These are phyloP conservation scores for Penicillium sp. DNA, from an alignment of 2,329 filamentous ascomycete genomes.

Conservation along the genomic window DNA sequence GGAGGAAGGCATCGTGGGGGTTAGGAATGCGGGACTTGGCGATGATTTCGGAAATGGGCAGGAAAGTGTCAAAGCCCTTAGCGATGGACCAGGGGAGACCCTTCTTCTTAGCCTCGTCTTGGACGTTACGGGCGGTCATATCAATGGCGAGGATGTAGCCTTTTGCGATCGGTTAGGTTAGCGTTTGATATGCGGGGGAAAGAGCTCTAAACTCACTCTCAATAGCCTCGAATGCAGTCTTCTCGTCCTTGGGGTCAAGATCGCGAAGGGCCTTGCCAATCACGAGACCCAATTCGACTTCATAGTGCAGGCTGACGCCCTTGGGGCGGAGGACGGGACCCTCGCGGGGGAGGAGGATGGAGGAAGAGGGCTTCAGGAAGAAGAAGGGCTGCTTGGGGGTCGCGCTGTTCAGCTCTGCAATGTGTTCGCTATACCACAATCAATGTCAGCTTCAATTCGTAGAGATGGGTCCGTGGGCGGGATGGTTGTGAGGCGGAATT, in stretches of 20 bases:
- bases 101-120: slow-evolving; percentile 96
- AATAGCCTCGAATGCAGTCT: slow-evolving; percentile 79
- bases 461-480: neutral
- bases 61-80: slow-evolving; percentile 97
- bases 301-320: slow-evolving; percentile 86
- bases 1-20: slow-evolving; percentile 85
- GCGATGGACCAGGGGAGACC: slow-evolving; percentile 94
- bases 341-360: slow-evolving; percentile 74
- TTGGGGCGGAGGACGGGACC: slow-evolving; percentile 79
- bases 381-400: slow-evolving; percentile 96
- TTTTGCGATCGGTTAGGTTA: neutral
- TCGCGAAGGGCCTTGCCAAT: slow-evolving; percentile 81
- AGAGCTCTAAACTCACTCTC: slow-evolving; percentile 55
- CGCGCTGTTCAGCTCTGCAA: slow-evolving; percentile 83
- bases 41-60: slow-evolving; percentile 81
- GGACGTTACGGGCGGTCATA: slow-evolving; percentile 94
- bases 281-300: slow-evolving; percentile 88
- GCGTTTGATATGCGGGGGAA: neutral
- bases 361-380: slow-evolving; percentile 92
- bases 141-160: slow-evolving; percentile 91
- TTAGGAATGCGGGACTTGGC: slow-evolving; percentile 76
- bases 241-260: slow-evolving; percentile 69
- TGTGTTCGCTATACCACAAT: slow-evolving; percentile 70
- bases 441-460: slow-evolving; percentile 2
- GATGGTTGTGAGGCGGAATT: neutral